phyloP scores from a whole-genome alignment of 2,329 filamentous ascomycete genomes.

The Coniosporium tulheliwenetii region DNA sequence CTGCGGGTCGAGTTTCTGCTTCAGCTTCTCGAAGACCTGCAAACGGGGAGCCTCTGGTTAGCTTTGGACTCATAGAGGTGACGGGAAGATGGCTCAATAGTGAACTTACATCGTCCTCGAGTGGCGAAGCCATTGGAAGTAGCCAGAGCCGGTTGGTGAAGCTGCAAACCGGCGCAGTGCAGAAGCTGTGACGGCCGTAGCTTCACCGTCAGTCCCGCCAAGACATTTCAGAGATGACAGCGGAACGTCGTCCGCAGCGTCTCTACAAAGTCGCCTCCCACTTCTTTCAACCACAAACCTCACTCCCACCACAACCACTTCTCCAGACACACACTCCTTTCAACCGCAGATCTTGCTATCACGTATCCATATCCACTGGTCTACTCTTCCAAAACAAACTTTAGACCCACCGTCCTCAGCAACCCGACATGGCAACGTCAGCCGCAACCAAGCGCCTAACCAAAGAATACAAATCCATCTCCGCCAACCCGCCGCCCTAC shows the following conservation, averaged over 20 bases:
- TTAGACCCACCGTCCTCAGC: not conserved
- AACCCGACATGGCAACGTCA: constrained; percentile 18
- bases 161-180: not conserved
- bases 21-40: constrained; percentile 45
- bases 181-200: not conserved
- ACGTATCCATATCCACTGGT: too few species aligned
- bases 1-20: constrained; percentile 41
- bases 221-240: too few species aligned
- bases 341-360: too few species aligned
- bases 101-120: constrained; percentile 30
- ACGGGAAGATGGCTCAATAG: constrained; percentile 9
- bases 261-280: not conserved
- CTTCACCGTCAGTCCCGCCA: not conserved
- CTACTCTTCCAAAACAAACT: too few species aligned
- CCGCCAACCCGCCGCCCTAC: constrained; percentile 16
- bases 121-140: constrained; percentile 24
- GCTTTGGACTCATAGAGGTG: not conserved
- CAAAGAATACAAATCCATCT: constrained; percentile 19
- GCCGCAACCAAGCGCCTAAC: constrained; percentile 22
- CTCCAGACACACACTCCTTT: not conserved
- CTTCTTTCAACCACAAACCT: not conserved
- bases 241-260: not conserved
- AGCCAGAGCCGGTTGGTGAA: constrained; percentile 1
- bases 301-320: not conserved
- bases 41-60: constrained; percentile 6